phyloP scores from a whole-genome alignment of 2,329 filamentous ascomycete species.

The Fusarium drepaniforme region DNA sequence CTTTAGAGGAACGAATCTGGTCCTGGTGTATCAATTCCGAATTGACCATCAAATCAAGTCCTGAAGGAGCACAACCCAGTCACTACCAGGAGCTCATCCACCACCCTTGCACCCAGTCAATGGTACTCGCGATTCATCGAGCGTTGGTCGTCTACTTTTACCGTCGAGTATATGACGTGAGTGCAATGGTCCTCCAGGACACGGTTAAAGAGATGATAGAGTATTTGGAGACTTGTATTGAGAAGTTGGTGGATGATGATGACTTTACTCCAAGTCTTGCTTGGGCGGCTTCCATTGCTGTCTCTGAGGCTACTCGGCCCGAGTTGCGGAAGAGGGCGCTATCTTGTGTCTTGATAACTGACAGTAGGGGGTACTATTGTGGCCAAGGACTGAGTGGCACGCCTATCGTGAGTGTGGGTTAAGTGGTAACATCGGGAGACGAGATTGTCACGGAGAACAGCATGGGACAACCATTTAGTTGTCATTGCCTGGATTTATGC shows the following conservation, averaged over 20 bases:
- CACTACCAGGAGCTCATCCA: background rate
- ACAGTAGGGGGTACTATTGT: background rate
- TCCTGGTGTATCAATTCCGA: background rate
- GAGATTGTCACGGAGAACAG: too few species aligned
- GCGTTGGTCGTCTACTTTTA: background rate
- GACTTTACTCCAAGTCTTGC: background rate
- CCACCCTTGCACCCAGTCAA: background rate
- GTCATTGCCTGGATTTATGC: too few species aligned
- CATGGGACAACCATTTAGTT: too few species aligned
- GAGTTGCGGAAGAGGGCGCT: background rate
- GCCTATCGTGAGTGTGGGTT: too few species aligned
- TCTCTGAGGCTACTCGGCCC: background rate
- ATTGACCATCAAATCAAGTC: background rate
- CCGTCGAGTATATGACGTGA: background rate
- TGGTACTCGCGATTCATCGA: conserved; percentile 15
- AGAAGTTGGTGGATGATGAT: background rate
- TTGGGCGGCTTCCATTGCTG: background rate
- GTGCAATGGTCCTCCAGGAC: background rate
- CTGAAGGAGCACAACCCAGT: background rate
- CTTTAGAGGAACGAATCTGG: background rate
- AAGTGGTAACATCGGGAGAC: too few species aligned
- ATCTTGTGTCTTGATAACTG: background rate
- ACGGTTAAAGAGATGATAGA: background rate
- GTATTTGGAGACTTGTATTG: background rate
- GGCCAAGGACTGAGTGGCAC: too few species aligned